phyloP scores from a whole-genome alignment of 2,329 filamentous ascomycete species.

The Verticillium nubilum region DNA sequence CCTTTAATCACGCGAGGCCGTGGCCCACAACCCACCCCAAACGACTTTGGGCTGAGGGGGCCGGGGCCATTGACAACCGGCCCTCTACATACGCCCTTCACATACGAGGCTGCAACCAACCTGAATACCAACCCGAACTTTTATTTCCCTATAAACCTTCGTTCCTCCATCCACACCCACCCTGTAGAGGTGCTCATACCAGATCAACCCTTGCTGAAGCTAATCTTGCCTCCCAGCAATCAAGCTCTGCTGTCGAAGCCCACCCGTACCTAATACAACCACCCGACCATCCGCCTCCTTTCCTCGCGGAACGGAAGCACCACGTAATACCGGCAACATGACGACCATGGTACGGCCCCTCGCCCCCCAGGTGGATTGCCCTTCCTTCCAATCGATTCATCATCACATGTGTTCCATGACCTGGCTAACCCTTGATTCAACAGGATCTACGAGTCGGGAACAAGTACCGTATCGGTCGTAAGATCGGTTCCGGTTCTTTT shows the following conservation, averaged over 20 bases:
- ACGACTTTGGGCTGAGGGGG: not conserved
- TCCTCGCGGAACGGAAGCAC: not conserved
- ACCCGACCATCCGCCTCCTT: not conserved
- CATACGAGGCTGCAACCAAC: not conserved
- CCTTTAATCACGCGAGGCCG: not conserved
- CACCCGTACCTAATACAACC: not conserved
- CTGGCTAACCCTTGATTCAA: not conserved
- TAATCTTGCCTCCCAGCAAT: not conserved
- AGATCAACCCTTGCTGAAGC: not conserved
- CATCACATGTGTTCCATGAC: not conserved
- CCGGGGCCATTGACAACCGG: not conserved
- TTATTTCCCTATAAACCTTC: not conserved
- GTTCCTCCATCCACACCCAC: not conserved
- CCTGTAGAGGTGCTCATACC: not conserved
- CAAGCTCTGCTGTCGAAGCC: not conserved
- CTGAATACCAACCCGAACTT: not conserved
- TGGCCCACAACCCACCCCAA: not conserved
- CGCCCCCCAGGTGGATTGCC: not conserved
- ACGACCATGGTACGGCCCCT: conserved; percentile 3
- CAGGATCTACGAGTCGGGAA: conserved; percentile 14
- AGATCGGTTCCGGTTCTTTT: conserved; percentile 14
- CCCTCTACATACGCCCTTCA: not conserved
- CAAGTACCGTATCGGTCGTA: conserved; percentile 13
- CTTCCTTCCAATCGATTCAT: not conserved
- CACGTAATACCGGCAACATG: not conserved